Conservation (phyloP, 2,329 filamentous ascomycete species). For the Arthrinium puccinioides region DNA sequence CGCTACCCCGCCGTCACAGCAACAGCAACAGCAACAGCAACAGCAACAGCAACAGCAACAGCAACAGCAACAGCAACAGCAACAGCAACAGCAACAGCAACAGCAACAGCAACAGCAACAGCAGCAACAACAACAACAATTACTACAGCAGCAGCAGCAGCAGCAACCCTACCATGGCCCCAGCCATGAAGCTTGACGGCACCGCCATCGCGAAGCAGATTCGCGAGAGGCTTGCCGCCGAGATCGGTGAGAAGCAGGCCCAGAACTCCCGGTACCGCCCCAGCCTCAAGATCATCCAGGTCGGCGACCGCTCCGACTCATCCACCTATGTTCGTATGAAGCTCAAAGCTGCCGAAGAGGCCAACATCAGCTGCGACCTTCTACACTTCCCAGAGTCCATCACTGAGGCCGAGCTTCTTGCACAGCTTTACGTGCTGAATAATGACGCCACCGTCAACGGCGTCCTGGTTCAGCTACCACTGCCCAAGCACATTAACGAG, state of each 20-base stretch:
- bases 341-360: constrained; percentile 92
- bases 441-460: constrained; percentile 81
- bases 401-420: constrained; percentile 77
- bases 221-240: constrained; percentile 68
- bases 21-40: background rate
- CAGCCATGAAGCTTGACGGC: constrained; percentile 91
- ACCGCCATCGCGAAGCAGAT: constrained; percentile 90
- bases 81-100: background rate
- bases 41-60: background rate
- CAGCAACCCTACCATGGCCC: constrained; percentile 61
- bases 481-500: constrained; percentile 86
- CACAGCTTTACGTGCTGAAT: constrained; percentile 76
- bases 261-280: constrained; percentile 83
- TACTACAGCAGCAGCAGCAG: background rate
- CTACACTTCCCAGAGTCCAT: constrained; percentile 77
- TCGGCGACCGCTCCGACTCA: constrained; percentile 93
- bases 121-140: constrained; percentile 9
- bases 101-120: constrained; percentile 13
- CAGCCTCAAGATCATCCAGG: constrained; percentile 90
- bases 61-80: background rate
- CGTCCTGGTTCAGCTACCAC: constrained; percentile 86
- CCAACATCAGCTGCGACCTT: constrained; percentile 82
- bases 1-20: too few species aligned
- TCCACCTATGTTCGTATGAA: constrained; percentile 99
- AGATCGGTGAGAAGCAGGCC: constrained; percentile 77